Percentiles rank a stretch among this genome's conserved stretches.
Evolutionary conservation across 225 moss, liverwort and hornwort genomes (phyloP).

Genomic region (Polytrichum commune): DNA sequence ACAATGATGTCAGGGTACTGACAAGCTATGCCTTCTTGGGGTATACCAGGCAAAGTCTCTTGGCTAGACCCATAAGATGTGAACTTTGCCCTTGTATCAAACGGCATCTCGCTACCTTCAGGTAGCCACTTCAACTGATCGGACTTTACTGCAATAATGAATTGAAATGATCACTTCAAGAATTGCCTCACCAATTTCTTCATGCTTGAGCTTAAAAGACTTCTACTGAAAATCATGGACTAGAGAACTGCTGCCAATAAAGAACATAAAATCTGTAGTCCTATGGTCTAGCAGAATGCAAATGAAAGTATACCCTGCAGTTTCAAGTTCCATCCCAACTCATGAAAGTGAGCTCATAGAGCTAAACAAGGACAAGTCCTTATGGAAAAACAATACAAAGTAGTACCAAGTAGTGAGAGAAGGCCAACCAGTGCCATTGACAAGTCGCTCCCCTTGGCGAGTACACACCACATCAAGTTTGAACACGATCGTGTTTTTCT

Average conservation of each 20-base stretch:
- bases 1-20: constrained; percentile 85
- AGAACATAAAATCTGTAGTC: no score
- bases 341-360: no score
- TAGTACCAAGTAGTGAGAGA: not conserved
- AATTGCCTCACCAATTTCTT: not conserved
- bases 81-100: constrained; percentile 78
- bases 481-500: constrained; percentile 95
- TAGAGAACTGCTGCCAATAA: no score
- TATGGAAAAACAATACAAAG: not conserved
- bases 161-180: no score
- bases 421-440: constrained; percentile 70
- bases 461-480: constrained; percentile 89
- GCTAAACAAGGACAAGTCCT: no score
- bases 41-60: constrained; percentile 52
- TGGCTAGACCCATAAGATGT: constrained; percentile 82
- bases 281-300: not conserved
- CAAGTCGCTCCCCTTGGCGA: constrained; percentile 73
- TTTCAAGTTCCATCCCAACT: no score
- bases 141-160: constrained; percentile 65
- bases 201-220: not conserved
- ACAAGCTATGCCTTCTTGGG: constrained; percentile 56
- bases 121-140: constrained; percentile 85
- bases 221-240: no score
- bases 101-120: constrained; percentile 97
- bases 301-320: not conserved